These are phyloP conservation scores for Letharia columbiana DNA, from an alignment of 495 filamentous ascomycete genomes.

Conservation along the genomic window DNA sequence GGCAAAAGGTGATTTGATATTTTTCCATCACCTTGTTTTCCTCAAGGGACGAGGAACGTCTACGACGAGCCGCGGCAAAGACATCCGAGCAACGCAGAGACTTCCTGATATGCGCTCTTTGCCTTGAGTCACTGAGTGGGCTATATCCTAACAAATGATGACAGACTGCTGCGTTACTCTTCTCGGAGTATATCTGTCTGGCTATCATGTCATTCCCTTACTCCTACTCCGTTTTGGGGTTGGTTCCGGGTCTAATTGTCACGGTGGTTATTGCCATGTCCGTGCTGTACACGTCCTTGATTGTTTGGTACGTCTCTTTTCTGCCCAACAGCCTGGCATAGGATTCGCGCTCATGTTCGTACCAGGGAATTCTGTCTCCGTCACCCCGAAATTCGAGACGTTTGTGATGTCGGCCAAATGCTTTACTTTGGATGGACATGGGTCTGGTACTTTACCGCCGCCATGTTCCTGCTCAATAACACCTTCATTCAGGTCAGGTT, in stretches of 20 bases:
- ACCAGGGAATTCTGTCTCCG: conserved; percentile 72
- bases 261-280: conserved; percentile 64
- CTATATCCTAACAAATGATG: conserved; percentile 15
- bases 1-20: conserved; percentile 59
- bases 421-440: conserved; percentile 70
- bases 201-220: conserved; percentile 93
- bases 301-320: conserved; percentile 52
- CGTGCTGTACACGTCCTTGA: conserved; percentile 78
- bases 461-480: conserved; percentile 88
- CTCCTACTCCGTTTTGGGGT: conserved; percentile 76
- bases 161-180: conserved; percentile 75
- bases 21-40: neutral
- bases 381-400: conserved; percentile 79
- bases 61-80: conserved; percentile 8
- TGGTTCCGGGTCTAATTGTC: conserved; percentile 79
- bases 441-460: conserved; percentile 75
- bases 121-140: neutral
- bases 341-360: conserved; percentile 10
- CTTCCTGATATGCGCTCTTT: neutral
- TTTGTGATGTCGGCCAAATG: conserved; percentile 86
- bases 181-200: conserved; percentile 87
- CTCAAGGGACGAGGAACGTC: neutral
- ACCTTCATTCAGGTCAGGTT: conserved; percentile 64
- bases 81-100: neutral
- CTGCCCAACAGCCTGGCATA: neutral